Percentiles rank a stretch among this genome's conserved stretches.
phyloP scores from a whole-genome alignment of 768 basidiomycete genomes.

The Leccinum longicurvipes region DNA sequence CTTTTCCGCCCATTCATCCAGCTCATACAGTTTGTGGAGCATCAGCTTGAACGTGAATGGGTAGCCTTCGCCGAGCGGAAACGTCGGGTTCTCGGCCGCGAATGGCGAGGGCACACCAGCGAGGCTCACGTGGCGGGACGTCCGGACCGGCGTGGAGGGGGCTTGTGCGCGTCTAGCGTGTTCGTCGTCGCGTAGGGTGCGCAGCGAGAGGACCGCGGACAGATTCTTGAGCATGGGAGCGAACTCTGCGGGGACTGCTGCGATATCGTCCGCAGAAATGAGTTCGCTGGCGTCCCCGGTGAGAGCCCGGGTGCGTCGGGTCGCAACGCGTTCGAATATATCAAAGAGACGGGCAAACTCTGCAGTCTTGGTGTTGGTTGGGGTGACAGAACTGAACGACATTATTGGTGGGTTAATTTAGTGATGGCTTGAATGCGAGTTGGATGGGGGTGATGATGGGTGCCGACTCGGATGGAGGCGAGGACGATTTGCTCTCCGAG shows the following conservation, averaged over 20 bases:
- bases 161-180: background rate
- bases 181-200: slow-evolving; percentile 28
- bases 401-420: slow-evolving; percentile 12
- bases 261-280: slow-evolving; percentile 31
- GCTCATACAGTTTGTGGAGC: slow-evolving; percentile 61
- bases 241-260: slow-evolving; percentile 27
- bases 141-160: background rate
- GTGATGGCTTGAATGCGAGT: background rate
- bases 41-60: slow-evolving; percentile 66
- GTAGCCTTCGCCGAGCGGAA: slow-evolving; percentile 41
- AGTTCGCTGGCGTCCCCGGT: slow-evolving; percentile 12
- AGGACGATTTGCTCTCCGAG: background rate
- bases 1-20: slow-evolving; percentile 57
- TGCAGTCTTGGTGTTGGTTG: slow-evolving; percentile 39
- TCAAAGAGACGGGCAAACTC: slow-evolving; percentile 55
- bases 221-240: slow-evolving; percentile 37
- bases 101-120: slow-evolving; percentile 13
- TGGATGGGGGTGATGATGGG: background rate
- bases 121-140: slow-evolving; percentile 24
- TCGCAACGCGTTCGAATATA: slow-evolving; percentile 52
- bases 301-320: slow-evolving; percentile 35
- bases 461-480: background rate
- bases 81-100: slow-evolving; percentile 32
- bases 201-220: slow-evolving; percentile 33
- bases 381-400: slow-evolving; percentile 15